These are phyloP conservation scores for Aureobasidium subglaciale DNA, from an alignment of 2,329 filamentous ascomycete genomes.

Conservation along the genomic window DNA sequence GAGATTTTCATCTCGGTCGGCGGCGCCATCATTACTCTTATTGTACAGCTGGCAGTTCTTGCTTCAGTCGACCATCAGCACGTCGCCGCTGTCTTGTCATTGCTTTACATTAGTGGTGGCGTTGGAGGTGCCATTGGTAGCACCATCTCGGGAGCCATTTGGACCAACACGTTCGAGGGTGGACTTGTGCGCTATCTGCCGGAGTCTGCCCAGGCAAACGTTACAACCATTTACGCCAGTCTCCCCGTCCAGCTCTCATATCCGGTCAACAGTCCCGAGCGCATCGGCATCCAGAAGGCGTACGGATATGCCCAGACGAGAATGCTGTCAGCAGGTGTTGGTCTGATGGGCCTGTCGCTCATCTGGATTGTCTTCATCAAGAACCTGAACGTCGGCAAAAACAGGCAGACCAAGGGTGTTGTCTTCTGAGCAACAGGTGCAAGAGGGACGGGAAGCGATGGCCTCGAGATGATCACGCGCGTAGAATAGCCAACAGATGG, in stretches of 20 bases:
- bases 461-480: too few species aligned
- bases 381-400: slow-evolving; percentile 44
- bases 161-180: slow-evolving; percentile 15
- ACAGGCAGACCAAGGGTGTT: slow-evolving; percentile 45
- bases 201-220: slow-evolving; percentile 32
- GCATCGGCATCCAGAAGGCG: slow-evolving; percentile 35
- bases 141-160: slow-evolving; percentile 12
- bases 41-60: slow-evolving; percentile 6
- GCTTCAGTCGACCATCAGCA: slow-evolving; percentile 15
- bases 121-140: slow-evolving; percentile 12
- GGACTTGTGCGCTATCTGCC: slow-evolving; percentile 42
- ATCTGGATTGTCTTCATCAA: slow-evolving; percentile 40
- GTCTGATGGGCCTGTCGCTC: slow-evolving; percentile 26
- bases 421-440: too few species aligned
- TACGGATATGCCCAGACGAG: slow-evolving; percentile 30
- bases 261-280: slow-evolving; percentile 40
- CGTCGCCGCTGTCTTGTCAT: slow-evolving; percentile 7
- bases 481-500: too few species aligned
- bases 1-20: slow-evolving; percentile 41
- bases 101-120: slow-evolving; percentile 5
- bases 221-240: slow-evolving; percentile 41
- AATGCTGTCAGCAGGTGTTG: slow-evolving; percentile 29
- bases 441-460: too few species aligned
- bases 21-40: slow-evolving; percentile 8
- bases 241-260: slow-evolving; percentile 50